Evolutionary conservation across 2,329 filamentous ascomycete species (phyloP).

Genomic region (Aureobasidium sp.): DNA sequence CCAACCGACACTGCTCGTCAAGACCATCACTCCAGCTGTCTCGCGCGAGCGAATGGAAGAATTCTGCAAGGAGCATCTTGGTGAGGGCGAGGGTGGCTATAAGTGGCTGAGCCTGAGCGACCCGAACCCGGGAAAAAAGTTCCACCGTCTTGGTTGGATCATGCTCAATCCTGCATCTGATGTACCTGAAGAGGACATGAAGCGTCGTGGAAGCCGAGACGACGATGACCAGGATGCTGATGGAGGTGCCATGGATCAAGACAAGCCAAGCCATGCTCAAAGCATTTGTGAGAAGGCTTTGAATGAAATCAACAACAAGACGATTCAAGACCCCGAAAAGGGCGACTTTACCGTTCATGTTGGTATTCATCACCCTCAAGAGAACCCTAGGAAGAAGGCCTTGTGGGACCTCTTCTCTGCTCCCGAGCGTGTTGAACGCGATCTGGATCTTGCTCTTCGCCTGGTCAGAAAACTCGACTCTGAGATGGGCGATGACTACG

Average conservation of each 20-base stretch:
- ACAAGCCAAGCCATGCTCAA: slow-evolving; percentile 25
- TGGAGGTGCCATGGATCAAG: slow-evolving; percentile 19
- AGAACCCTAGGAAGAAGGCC: slow-evolving; percentile 83
- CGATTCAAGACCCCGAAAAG: slow-evolving; percentile 85
- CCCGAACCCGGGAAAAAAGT: slow-evolving; percentile 93
- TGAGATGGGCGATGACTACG: slow-evolving; percentile 70
- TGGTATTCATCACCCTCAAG: slow-evolving; percentile 85
- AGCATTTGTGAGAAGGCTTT: slow-evolving; percentile 62
- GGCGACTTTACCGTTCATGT: slow-evolving; percentile 98
- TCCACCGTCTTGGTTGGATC: slow-evolving; percentile 97
- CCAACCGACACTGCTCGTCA: slow-evolving; percentile 91
- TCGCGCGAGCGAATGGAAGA: slow-evolving; percentile 87
- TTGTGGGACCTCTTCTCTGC: slow-evolving; percentile 95
- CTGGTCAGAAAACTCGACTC: slow-evolving; percentile 78
- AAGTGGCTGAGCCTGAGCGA: slow-evolving; percentile 95
- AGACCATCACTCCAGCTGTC: slow-evolving; percentile 94
- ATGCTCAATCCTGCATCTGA: slow-evolving; percentile 81
- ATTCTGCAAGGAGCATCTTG: slow-evolving; percentile 90
- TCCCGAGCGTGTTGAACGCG: slow-evolving; percentile 86
- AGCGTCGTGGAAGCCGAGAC: slow-evolving; percentile 67
- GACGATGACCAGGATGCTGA: slow-evolving; percentile 51
- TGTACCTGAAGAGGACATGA: slow-evolving; percentile 57
- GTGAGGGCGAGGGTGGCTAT: slow-evolving; percentile 84
- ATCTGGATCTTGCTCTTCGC: slow-evolving; percentile 74
- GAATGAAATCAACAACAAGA: slow-evolving; percentile 94